phyloP scores from a whole-genome alignment of 2,329 filamentous ascomycete genomes.

The Erysiphe pulchra region DNA sequence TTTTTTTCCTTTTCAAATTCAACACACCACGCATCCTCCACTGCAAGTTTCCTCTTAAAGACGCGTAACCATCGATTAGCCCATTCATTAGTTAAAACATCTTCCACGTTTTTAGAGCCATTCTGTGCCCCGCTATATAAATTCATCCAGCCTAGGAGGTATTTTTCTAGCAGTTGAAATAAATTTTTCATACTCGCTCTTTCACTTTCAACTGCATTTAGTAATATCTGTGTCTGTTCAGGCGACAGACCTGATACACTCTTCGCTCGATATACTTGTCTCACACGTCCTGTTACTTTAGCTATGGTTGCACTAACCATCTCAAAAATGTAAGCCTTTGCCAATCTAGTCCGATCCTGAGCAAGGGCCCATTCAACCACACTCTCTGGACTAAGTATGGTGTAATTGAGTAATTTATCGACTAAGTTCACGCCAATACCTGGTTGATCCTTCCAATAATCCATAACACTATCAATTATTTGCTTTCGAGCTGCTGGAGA shows the following conservation, averaged over 20 bases:
- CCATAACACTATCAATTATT: slow-evolving; percentile 72
- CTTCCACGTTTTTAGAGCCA: slow-evolving; percentile 31
- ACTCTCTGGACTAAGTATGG: slow-evolving; percentile 61
- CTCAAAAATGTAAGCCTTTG: slow-evolving; percentile 60
- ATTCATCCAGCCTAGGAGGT: slow-evolving; percentile 42
- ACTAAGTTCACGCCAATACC: slow-evolving; percentile 80
- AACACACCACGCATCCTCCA: slow-evolving; percentile 48
- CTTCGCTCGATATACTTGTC: slow-evolving; percentile 46
- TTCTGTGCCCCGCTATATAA: slow-evolving; percentile 53
- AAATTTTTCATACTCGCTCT: slow-evolving; percentile 50
- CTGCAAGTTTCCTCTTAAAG: slow-evolving; percentile 55
- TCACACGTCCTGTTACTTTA: slow-evolving; percentile 70
- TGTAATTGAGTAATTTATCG: slow-evolving; percentile 94
- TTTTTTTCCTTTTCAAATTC: slow-evolving; percentile 14
- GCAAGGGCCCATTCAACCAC: slow-evolving; percentile 76
- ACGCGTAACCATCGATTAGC: slow-evolving; percentile 67
- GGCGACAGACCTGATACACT: slow-evolving; percentile 27
- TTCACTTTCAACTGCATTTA: slow-evolving; percentile 44
- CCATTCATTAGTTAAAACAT: slow-evolving; percentile 51
- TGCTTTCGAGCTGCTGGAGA: slow-evolving; percentile 59
- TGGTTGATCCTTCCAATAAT: slow-evolving; percentile 82
- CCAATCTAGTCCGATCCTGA: slow-evolving; percentile 34
- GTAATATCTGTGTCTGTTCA: slow-evolving; percentile 21
- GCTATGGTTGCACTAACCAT: slow-evolving; percentile 68
- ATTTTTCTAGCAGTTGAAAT: slow-evolving; percentile 59